Evolutionary conservation across 2,329 filamentous ascomycete genomes (phyloP), one percentile per base, ranked within the genome.

Genomic region (Hymenoscyphus scutula): DNA sequence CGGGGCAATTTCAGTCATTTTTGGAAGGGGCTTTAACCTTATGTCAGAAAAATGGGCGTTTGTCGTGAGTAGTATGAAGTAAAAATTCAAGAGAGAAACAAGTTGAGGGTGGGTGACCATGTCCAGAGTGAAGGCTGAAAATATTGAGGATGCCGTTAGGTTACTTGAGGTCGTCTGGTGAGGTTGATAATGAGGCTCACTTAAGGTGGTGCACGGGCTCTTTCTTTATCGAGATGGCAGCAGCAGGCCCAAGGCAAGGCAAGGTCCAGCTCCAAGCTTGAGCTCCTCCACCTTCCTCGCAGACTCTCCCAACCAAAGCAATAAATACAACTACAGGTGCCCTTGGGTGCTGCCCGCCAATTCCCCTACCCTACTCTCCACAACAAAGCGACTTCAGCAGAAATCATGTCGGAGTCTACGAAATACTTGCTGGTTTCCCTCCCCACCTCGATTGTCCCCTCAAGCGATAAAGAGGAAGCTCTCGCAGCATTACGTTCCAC

Each of bases 351-450:
- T 62, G 51, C 54, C 34, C 48, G 17, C 55, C 54, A 45, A 63
- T 54, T 61, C 10, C 48, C n/a, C 37, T 32, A n/a, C n/a, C n/a
- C n/a, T n/a, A n/a, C 38, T 56, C 37, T 30, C 38, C 59, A 56
- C 63, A 59, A 34, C 30, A 62, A 58, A 57, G 58, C 61, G 32
- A 48, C 30, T 60, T 56, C 54, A 61, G 58, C 60, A 62, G 56
- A 45, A 64, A 68, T 51, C 58, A 74, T 73, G 72, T 70, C 71
- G 51, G 66, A 58, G 57, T 59, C 67, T 53, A 70, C 71, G 34
- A 92, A 87, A 74, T 98, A 96, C 81, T 85, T 93, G 71, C 85
- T 98, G 73, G 84, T 98, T 70, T 98, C 95, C 66, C 84, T 99
- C 66, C 95, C 95, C 64, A 88, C 90, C 69, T 91, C 91, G 63